Base-by-base conservation (phyloP, 108 stramenopile genomes). In the Fistulifera solaris region DNA sequence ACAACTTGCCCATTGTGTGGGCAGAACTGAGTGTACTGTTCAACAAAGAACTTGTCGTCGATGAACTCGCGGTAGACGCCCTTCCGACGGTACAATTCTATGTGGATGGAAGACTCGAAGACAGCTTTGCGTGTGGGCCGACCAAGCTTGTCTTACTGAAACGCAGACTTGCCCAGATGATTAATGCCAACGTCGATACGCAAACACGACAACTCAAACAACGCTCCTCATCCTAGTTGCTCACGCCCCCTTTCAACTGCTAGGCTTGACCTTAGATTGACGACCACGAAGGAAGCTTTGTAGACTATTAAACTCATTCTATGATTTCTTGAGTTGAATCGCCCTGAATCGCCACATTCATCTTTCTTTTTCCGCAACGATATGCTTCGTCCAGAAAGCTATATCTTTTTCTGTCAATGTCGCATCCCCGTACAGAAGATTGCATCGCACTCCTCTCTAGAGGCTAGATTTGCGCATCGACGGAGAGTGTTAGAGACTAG, bases 111-210 rank as follows among this genome's bases (percentile, higher is more conserved):
- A 68, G 74, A 1, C 52, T 80, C 5, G 77, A 83, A 15, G 85
- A 87, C 42, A 78, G 68, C 28, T 87, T 87, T 52, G 79, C 76
- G 21, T 87, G 85, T 61, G 81, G 81, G 5, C 81, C 81, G 0
- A 57, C 70, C 38, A 87, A 87, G 49, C 52, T 83, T 38, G 73
- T 79, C 21, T 51, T 81, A 48, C 56, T 87, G 27, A 72, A 68
- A 65, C 64, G 75, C 12, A 87, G 82, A 54, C 45, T 88, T 39
- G 67, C 73, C 2, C 75, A 76, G 18, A 63, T 73, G 11, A 55
- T 85, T 40, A 78, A 76, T 59, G 48, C 53, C 26, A 65, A 62
- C 44, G 71, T 85, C 0, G 77, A 77, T 69, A 61, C 79, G 7
- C 55, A 66, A 0, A 77, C 72, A 1, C 31, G 49, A n/a, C 55